Conservation (phyloP, 192 early-diverging fungal genomes). For the Podila verticillata region DNA sequence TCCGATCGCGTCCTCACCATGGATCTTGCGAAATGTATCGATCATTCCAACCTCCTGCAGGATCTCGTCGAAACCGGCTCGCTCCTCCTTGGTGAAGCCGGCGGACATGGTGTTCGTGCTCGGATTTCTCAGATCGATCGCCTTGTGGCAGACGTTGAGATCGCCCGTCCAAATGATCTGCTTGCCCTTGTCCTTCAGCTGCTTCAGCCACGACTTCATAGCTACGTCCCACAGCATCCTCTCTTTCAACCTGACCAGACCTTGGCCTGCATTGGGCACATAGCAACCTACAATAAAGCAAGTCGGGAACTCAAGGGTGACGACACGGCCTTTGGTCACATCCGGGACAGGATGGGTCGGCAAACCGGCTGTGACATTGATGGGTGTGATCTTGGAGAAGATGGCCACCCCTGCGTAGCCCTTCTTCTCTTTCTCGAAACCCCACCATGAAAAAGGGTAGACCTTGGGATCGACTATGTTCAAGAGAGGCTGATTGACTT, state of each 20-base stretch:
- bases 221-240: slow-evolving; percentile 69
- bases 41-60: slow-evolving; percentile 64
- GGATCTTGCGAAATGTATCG: slow-evolving; percentile 78
- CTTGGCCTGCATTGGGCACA: slow-evolving; percentile 83
- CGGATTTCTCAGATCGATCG: slow-evolving; percentile 79
- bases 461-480: slow-evolving; percentile 65
- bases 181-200: slow-evolving; percentile 70
- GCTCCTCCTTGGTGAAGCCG: slow-evolving; percentile 87
- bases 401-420: slow-evolving; percentile 82
- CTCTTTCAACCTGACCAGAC: slow-evolving; percentile 73
- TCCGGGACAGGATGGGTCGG: slow-evolving; percentile 56
- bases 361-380: slow-evolving; percentile 69
- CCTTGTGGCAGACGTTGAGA: slow-evolving; percentile 86
- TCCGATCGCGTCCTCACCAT: slow-evolving; percentile 61
- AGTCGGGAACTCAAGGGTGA: slow-evolving; percentile 72
- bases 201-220: slow-evolving; percentile 74
- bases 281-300: slow-evolving; percentile 78
- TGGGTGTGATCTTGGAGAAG: slow-evolving; percentile 83
- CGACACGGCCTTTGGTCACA: slow-evolving; percentile 69
- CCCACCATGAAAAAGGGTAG: slow-evolving; percentile 81
- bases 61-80: slow-evolving; percentile 71
- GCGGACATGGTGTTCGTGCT: slow-evolving; percentile 78
- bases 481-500: slow-evolving; percentile 74
- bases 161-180: slow-evolving; percentile 85
- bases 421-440: slow-evolving; percentile 71